These are phyloP conservation scores for Gracilaria gracilis DNA, from an alignment of 23 red algal genomes.

Conservation along the genomic window DNA sequence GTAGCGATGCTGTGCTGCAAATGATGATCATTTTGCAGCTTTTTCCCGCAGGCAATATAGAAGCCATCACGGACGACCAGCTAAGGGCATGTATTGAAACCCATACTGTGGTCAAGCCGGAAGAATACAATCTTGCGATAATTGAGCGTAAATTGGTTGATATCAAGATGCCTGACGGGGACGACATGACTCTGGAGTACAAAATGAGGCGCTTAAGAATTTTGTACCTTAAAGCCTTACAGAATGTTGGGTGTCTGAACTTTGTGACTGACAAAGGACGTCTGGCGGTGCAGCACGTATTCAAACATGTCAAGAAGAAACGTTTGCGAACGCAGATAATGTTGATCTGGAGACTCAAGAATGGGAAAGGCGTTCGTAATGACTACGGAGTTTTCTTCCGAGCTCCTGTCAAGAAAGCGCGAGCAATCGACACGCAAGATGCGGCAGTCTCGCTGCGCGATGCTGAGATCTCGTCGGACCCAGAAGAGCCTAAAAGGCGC, in stretches of 20 bases:
- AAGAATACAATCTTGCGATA: not conserved
- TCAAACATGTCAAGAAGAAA: too few relatives aligned
- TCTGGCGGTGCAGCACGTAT: not conserved
- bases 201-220: not conserved
- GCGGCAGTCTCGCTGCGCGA: too few relatives aligned
- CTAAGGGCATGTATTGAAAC: conserved; percentile 2
- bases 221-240: not conserved
- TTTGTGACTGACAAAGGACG: too few relatives aligned
- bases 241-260: not conserved
- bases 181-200: not conserved
- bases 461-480: too few relatives aligned
- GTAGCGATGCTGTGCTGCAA: not conserved
- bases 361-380: not conserved
- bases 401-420: not conserved
- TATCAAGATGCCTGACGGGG: not conserved
- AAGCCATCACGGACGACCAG: conserved; percentile 31
- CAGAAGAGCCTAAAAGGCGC: too few relatives aligned
- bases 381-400: not conserved
- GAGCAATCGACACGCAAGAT: not conserved
- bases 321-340: not conserved
- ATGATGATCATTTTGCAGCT: conserved; percentile 28
- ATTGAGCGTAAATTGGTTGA: not conserved
- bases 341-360: not conserved
- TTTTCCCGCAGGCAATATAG: not conserved
- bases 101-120: not conserved